These are phyloP conservation scores for Parasarocladium wereldwijsianum DNA, from an alignment of 2,329 filamentous ascomycete genomes.

Conservation along the genomic window DNA sequence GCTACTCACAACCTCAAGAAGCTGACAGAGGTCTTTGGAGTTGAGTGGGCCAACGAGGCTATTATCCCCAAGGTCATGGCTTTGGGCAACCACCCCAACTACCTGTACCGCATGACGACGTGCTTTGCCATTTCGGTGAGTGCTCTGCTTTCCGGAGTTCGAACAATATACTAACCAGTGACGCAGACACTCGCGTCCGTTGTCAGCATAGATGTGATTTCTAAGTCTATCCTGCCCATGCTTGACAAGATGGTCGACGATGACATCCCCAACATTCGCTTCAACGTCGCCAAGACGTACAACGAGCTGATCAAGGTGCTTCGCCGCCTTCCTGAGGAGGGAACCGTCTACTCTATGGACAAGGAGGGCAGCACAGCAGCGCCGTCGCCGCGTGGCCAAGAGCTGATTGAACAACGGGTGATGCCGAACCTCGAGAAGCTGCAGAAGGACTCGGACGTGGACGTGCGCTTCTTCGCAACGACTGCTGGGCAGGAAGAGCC, in stretches of 20 bases:
- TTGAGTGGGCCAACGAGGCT: constrained; percentile 91
- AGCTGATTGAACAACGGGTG: constrained; percentile 75
- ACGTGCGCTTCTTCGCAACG: constrained; percentile 94
- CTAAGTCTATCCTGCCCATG: constrained; percentile 87
- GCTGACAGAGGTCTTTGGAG: constrained; percentile 94
- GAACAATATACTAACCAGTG: constrained; percentile 9
- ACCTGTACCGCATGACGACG: constrained; percentile 99
- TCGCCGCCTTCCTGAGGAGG: constrained; percentile 76
- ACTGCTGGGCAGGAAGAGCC: constrained; percentile 57
- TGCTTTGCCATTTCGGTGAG: constrained; percentile 96
- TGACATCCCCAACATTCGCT: constrained; percentile 96
- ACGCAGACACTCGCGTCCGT: constrained; percentile 78
- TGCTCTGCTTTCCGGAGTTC: constrained; percentile 10
- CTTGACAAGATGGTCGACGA: constrained; percentile 86
- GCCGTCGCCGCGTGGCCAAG: constrained; percentile 57
- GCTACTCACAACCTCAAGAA: constrained; percentile 97
- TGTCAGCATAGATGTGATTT: constrained; percentile 85
- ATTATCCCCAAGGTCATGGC: constrained; percentile 98
- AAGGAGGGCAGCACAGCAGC: constrained; percentile 51
- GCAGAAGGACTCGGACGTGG: constrained; percentile 93
- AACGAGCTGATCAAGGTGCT: constrained; percentile 79
- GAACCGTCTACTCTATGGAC: constrained; percentile 73
- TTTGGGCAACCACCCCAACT: constrained; percentile 97
- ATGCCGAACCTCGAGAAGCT: constrained; percentile 86
- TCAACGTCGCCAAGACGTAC: constrained; percentile 99